Evolutionary conservation across 129 eudicot genomes (phyloP), one percentile per base, ranked within the genome.

Genomic region (Saposhnikovia divaricata): DNA sequence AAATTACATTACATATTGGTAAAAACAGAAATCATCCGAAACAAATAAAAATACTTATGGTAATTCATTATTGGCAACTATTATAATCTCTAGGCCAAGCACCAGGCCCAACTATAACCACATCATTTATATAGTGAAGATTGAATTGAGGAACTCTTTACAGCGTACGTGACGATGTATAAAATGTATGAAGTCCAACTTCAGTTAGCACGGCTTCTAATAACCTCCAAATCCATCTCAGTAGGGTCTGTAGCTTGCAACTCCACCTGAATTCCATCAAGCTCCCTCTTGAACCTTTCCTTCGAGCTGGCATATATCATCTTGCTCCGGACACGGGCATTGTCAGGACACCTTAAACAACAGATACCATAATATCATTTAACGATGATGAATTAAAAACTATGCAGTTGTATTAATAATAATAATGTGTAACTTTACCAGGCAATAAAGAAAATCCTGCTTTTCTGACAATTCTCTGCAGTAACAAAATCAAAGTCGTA

Each of bases 251-350:
- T 91, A 39, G 97, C 94, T 85, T 89, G 97, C 84, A 91, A 79
- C 80, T 91, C 97, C 51, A 91, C 85, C 87, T 91, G 97, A 77
- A 91, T 89, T 31, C 97, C 97, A 48, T 91, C 97, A 27, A 91
- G 91, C 87, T 91, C 97, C 85, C 97, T 91, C 90, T 91, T 91
- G 84, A 91, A 91, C 55, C 93, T 87, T 65, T 90, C 93, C 85
- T 87, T 90, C 15, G 93, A 90, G 84, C 93, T 87, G 6, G 91
- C 93, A 63, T 90, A 87, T 23, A 89, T 89, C 93, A 87, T 89
- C 85, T 89, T 90, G 89, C 80, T 90, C 77, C 94, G 83, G 55
- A 90, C 88, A 80, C 90, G 81, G 38, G 94, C 80, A 18, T 85
- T 86, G 46, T 90, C 94, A 9, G 91, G 94, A 27, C 89, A 90